Evolutionary conservation across 2,329 filamentous ascomycete species (phyloP).

Genomic region (Zymoseptoria passerinii): DNA sequence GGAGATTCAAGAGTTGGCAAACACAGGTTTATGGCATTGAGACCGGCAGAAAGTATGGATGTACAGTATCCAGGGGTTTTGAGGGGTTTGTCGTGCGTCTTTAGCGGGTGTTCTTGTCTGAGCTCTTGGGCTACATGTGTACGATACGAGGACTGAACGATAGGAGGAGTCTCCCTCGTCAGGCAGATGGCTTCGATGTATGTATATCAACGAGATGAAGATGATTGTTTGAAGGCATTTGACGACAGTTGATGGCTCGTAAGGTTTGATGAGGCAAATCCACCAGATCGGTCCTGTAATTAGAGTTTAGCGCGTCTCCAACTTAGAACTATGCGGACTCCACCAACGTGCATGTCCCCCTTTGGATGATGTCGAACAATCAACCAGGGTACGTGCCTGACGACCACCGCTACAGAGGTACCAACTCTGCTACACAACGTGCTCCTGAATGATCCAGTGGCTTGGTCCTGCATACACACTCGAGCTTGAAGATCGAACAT

Average conservation of each 20-base stretch:
- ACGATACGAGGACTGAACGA: background rate
- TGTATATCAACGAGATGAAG: background rate
- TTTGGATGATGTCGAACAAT: background rate
- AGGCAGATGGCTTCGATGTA: background rate
- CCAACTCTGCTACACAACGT: background rate
- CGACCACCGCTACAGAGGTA: background rate
- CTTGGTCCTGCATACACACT: background rate
- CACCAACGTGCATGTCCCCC: background rate
- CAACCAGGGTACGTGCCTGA: background rate
- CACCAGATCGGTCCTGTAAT: background rate
- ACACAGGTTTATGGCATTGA: background rate
- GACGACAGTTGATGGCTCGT: no score
- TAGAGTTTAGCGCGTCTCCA: background rate
- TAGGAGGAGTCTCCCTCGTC: background rate
- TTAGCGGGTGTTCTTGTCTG: background rate
- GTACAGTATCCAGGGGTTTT: background rate
- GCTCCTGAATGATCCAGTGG: background rate
- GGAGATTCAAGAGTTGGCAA: background rate
- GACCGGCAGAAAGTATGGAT: background rate
- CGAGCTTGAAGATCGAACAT: background rate
- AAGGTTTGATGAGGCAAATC: no score
- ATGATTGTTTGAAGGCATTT: background rate
- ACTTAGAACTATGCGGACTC: background rate
- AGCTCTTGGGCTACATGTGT: background rate
- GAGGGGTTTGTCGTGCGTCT: background rate